These are phyloP conservation scores for Aspergillus wentii DNA, from an alignment of 495 filamentous ascomycete genomes.

Conservation along the genomic window DNA sequence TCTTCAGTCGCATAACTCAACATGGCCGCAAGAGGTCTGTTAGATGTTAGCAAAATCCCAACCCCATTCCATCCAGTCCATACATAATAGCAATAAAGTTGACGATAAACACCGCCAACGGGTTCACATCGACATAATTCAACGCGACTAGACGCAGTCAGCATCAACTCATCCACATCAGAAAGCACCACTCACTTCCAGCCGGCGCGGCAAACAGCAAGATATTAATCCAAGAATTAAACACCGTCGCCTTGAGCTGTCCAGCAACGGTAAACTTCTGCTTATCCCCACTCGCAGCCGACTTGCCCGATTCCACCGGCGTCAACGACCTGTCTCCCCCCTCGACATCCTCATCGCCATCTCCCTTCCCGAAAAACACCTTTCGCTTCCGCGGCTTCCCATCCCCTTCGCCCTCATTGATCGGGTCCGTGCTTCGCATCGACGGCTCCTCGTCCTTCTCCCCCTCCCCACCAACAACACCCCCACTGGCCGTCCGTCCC, in stretches of 20 bases:
- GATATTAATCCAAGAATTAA: constrained; percentile 82
- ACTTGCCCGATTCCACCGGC: constrained; percentile 8
- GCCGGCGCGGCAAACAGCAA: constrained; percentile 73
- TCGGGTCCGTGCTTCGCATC: constrained; percentile 31
- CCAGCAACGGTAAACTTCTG: constrained; percentile 61
- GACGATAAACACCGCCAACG: constrained; percentile 67
- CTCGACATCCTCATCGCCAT: constrained; percentile 8
- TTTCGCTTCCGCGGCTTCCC: constrained; percentile 24
- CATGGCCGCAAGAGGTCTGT: constrained; percentile 49
- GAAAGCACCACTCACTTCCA: constrained; percentile 40
- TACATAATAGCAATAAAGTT: constrained; percentile 85
- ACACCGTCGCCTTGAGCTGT: constrained; percentile 65
- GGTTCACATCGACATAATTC: constrained; percentile 53
- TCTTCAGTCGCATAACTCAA: constrained; percentile 53
- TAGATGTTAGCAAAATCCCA: constrained; percentile 4
- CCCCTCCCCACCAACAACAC: not conserved
- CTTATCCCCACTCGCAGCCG: constrained; percentile 15
- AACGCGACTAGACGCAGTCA: constrained; percentile 49
- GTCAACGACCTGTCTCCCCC: too few species aligned
- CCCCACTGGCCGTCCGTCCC: not conserved
- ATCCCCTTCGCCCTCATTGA: constrained; percentile 21
- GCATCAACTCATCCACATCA: constrained; percentile 3
- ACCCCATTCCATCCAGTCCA: not conserved
- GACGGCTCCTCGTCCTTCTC: constrained; percentile 17
- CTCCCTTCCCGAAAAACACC: constrained; percentile 10